phyloP scores from a whole-genome alignment of 2,329 filamentous ascomycete species.

The Didymella lethalis region DNA sequence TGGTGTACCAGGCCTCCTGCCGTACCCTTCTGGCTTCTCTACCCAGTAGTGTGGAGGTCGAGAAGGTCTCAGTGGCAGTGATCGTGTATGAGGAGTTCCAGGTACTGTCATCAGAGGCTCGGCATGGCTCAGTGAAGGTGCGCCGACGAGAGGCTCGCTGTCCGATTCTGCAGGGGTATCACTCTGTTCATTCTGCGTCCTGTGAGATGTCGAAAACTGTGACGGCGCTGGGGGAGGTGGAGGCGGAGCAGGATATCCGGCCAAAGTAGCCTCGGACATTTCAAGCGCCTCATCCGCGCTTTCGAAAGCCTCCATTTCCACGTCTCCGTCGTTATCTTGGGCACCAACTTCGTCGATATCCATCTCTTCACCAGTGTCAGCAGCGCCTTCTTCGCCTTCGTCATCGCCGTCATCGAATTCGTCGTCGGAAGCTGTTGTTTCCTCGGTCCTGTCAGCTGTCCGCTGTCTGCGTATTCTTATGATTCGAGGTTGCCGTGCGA shows the following conservation, averaged over 20 bases:
- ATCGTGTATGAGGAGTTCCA: slow-evolving; percentile 70
- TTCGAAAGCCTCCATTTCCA: slow-evolving; percentile 58
- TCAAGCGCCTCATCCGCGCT: slow-evolving; percentile 72
- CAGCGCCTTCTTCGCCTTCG: slow-evolving; percentile 55
- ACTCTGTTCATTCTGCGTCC: slow-evolving; percentile 60
- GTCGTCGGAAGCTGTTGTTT: slow-evolving; percentile 53
- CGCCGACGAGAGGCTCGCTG: slow-evolving; percentile 65
- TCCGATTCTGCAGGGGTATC: slow-evolving; percentile 77
- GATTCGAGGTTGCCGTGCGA: slow-evolving; percentile 39
- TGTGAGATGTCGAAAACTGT: slow-evolving; percentile 9
- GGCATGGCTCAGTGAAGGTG: slow-evolving; percentile 69
- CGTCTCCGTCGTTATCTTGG: slow-evolving; percentile 58
- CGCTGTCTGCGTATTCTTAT: slow-evolving; percentile 37
- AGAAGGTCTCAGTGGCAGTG: slow-evolving; percentile 59
- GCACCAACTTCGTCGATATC: slow-evolving; percentile 55
- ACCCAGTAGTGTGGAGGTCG: slow-evolving; percentile 84
- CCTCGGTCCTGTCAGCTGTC: slow-evolving; percentile 54
- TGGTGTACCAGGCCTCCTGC: slow-evolving; percentile 67
- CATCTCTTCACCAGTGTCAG: slow-evolving; percentile 56
- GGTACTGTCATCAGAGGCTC: slow-evolving; percentile 78
- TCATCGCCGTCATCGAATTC: slow-evolving; percentile 59
- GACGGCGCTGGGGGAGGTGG: slow-evolving; percentile 53
- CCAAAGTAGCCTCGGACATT: slow-evolving; percentile 77
- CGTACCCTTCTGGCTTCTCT: slow-evolving; percentile 76
- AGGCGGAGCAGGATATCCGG: slow-evolving; percentile 74